Evolutionary conservation across 2,329 filamentous ascomycete genomes (phyloP), one percentile per base, ranked within the genome.

Genomic region (Sclerotinia spermophila): DNA sequence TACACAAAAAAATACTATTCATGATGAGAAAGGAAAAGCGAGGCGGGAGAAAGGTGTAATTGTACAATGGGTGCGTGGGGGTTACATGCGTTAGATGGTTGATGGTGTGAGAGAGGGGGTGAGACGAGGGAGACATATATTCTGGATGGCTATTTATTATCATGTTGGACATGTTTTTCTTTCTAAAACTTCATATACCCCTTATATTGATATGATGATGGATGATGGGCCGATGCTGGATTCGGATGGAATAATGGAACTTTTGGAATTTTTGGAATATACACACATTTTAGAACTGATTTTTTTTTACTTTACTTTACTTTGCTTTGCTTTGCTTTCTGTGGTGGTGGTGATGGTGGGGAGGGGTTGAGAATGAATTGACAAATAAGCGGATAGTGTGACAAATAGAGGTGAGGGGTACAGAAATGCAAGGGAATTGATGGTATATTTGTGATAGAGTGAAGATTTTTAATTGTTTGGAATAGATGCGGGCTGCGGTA

Each of bases 131-230:
- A 21, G 30, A 11, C 15, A 53, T 27, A 35, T 60, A 40, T 60
- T 59, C 35, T 40, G 24, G 13, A 59, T 38, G 24, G 24, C 11
- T 15, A 13, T 4, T 15, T 17, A 27, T 53, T 53, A 53, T 53
- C 48, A 53, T 42, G 56, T 40, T 60, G 35, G 56, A 42, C 56
- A 60, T 60, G 24, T 13, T n/a, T 24, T 42, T 40, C 19, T 53
- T 53, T 51, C 17, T n/a, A 17, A n/a, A 60, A 42, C 35, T 60
- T 60, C 56, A 60, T 60, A 60, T 60, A 60, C 56, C 56, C 56
- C 56, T 42, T 40, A 40, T 42, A 40, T 60, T 59, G 56, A 59
- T 40, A 42, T 40, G 56, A 60, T 42, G 35, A 60, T 60, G 56
- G 56, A 60, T 60, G 56, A 60, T 60, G 56, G 56, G 24, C 24